phyloP scores from a whole-genome alignment of 1,284 basidiomycete genomes.

The Boletus sp. region DNA sequence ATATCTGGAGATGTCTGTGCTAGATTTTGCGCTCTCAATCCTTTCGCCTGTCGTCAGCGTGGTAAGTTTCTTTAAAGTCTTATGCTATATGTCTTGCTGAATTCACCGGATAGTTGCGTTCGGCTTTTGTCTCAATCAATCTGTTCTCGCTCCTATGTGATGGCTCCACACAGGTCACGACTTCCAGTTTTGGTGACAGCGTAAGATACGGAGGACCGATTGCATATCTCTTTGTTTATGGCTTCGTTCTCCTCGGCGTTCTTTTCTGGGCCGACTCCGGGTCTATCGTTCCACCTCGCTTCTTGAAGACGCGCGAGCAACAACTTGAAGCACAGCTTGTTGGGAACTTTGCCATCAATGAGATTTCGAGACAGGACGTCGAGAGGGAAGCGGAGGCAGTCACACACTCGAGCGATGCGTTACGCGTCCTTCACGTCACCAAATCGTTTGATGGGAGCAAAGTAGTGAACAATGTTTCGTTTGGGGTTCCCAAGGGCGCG shows the following conservation, averaged over 20 bases:
- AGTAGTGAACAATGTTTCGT: slow-evolving; percentile 75
- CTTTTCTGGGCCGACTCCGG: slow-evolving; percentile 69
- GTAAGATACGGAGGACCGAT: slow-evolving; percentile 75
- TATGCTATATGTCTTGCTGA: slow-evolving; percentile 1
- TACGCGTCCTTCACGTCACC: slow-evolving; percentile 68
- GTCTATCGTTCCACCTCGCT: slow-evolving; percentile 44
- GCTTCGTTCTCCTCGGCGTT: slow-evolving; percentile 55
- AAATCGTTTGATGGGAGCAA: slow-evolving; percentile 63
- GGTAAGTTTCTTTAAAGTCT: slow-evolving; percentile 45
- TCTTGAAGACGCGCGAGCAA: slow-evolving; percentile 29
- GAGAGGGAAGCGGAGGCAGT: slow-evolving; percentile 56
- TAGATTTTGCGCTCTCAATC: slow-evolving; percentile 69
- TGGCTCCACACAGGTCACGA: slow-evolving; percentile 52
- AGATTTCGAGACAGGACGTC: slow-evolving; percentile 48
- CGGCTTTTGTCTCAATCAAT: slow-evolving; percentile 75
- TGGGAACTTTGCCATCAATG: slow-evolving; percentile 17
- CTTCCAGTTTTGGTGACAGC: slow-evolving; percentile 55
- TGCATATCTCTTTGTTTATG: slow-evolving; percentile 67
- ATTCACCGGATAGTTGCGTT: slow-evolving; percentile 48
- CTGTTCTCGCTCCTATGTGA: slow-evolving; percentile 77
- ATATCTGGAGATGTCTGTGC: background rate
- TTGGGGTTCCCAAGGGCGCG: slow-evolving; percentile 65
- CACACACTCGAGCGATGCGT: slow-evolving; percentile 52
- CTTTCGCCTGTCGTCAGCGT: slow-evolving; percentile 71
- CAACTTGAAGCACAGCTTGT: slow-evolving; percentile 16